Base-by-base conservation (phyloP, 1,284 basidiomycete species). In the Cutaneotrichosporon sp. region DNA sequence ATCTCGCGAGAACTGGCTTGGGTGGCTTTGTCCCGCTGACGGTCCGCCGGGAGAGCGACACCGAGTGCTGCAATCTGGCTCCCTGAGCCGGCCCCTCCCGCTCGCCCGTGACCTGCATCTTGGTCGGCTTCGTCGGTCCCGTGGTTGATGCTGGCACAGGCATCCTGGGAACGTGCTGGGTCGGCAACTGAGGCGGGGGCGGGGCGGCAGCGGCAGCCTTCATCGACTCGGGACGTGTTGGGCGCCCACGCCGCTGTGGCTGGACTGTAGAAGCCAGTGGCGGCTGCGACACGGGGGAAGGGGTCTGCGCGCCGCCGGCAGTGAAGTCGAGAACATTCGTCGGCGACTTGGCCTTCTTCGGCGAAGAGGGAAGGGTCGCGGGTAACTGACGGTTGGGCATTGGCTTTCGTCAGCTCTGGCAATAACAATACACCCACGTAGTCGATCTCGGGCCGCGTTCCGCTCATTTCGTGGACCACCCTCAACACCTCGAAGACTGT, bases 401-500 rank as follows among this genome's bases (percentile, higher is more conserved):
- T 11, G 53, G 53, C 53, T 54, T 11, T 9, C 18, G 54, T 47
- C 14, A 52, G 56, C 18, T 14, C 27, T 14, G n/a, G 10, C 14
- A 45, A 22, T 18, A 36, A 33, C 8, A n/a, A 5, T 7, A 31
- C 22, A 60, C 59, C 54, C 43, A 61, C 59, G 66, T 95, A 94
- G 45, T 86, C 82, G 71, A 89, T 89, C 45, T 84, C 84, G 6
- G 92, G 91, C 73, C 87, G 88, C 1, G 92, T 92, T 14, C 91
- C 91, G 36, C 91, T 88, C 72, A 94, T 84, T 24, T 83, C 83
- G 78, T 95, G 92, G 2, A 92, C 89, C 58, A 85, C 84, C 43
- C 82, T 81, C 29, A 95, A 84, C 20, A 92, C 78, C 69, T 94
- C 91, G 71, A 93, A 94, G 11, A 89, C 88, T 6, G 85, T 84